Evolutionary conservation across 352 stramenopile genomes (phyloP).

Genomic region (Thalassiosira livingstoniorum): DNA sequence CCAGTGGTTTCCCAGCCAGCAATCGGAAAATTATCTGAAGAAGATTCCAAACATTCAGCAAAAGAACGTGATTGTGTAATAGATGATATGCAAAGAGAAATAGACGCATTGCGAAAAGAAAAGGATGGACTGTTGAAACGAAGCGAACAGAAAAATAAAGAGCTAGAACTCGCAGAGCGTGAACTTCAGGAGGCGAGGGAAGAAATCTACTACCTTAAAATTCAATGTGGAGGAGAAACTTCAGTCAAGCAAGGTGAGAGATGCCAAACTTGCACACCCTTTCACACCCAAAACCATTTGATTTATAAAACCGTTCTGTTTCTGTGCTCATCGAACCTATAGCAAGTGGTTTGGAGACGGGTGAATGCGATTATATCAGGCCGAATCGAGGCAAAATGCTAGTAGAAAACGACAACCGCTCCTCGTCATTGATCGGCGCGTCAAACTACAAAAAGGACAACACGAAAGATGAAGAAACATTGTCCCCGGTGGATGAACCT

Average conservation of each 20-base stretch:
- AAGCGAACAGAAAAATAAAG: constrained; percentile 22
- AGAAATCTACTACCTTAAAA: constrained; percentile 19
- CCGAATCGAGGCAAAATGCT: too few species aligned
- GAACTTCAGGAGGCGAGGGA: constrained; percentile 23
- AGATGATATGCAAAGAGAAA: constrained; percentile 15
- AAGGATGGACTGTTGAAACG: constrained; percentile 10
- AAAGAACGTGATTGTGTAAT: neutral
- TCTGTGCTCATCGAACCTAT: too few species aligned
- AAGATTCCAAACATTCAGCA: neutral
- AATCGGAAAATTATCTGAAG: constrained; percentile 2
- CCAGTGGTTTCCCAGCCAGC: neutral
- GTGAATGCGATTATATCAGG: neutral
- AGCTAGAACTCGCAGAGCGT: too few species aligned
- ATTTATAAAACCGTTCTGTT: too few species aligned
- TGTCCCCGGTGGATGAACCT: too few species aligned
- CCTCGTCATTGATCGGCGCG: neutral
- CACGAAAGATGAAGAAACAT: too few species aligned
- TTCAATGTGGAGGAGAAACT: neutral
- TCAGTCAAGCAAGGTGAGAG: neutral
- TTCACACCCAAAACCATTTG: neutral
- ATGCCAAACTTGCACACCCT: too few species aligned
- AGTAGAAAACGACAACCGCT: neutral
- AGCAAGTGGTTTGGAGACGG: neutral
- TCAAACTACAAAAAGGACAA: neutral
- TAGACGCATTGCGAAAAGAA: constrained; percentile 17